Percentiles rank a stretch among this genome's conserved stretches.
Evolutionary conservation across 768 basidiomycete species (phyloP).

Genomic region (Serendipita sp.): DNA sequence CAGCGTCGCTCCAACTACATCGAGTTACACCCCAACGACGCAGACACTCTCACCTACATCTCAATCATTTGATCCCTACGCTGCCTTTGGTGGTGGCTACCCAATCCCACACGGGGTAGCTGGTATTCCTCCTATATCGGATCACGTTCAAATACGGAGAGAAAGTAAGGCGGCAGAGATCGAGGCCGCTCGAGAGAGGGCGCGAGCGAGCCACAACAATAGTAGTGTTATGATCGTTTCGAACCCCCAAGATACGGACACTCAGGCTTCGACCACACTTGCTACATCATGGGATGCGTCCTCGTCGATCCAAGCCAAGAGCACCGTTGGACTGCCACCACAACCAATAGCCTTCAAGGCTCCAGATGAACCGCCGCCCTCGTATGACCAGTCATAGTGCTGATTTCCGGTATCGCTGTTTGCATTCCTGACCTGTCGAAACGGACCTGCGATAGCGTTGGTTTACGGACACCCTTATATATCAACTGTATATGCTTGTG

Average conservation of each 20-base stretch:
- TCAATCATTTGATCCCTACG: neutral
- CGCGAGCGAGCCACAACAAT: neutral
- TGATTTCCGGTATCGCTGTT: neutral
- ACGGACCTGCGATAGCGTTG: too few relatives aligned
- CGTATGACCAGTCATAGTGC: constrained; percentile 2
- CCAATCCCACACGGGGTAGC: neutral
- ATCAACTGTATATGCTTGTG: too few relatives aligned
- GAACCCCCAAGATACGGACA: neutral
- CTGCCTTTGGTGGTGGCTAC: neutral
- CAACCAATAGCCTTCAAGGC: neutral
- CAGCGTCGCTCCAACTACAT: neutral
- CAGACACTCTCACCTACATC: neutral
- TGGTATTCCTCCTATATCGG: neutral
- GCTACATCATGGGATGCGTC: neutral
- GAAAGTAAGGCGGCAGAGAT: neutral
- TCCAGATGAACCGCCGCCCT: constrained; percentile 1
- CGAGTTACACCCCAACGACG: neutral
- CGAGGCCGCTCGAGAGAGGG: neutral
- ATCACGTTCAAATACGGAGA: neutral
- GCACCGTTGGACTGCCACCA: neutral
- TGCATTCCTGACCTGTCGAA: too few relatives aligned
- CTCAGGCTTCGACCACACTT: neutral
- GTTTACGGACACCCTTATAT: too few relatives aligned
- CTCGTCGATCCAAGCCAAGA: neutral
- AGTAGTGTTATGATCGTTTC: neutral